Percentiles rank a stretch among this genome's conserved stretches.
These are phyloP conservation scores for Papiliotrema nemorosa DNA, from an alignment of 1,284 basidiomycete genomes.

Conservation along the genomic window DNA sequence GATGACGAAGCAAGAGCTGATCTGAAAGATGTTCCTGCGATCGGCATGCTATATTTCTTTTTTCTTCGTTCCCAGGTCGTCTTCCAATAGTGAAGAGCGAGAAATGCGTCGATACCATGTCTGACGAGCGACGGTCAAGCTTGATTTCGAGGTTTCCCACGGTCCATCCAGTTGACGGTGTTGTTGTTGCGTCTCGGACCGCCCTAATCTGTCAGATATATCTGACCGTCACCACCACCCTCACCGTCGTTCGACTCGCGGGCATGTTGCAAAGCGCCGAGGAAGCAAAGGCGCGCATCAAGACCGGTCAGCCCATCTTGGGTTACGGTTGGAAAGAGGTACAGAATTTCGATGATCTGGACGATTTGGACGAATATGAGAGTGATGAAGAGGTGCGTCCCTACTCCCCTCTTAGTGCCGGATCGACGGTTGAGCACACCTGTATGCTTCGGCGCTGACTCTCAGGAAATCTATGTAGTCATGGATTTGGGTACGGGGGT, in stretches of 20 bases:
- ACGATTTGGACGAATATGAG: constrained; percentile 34
- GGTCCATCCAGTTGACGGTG: no score
- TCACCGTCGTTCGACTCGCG: no score
- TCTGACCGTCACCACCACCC: no score
- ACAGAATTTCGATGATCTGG: constrained; percentile 36
- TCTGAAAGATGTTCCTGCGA: neutral
- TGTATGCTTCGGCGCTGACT: neutral
- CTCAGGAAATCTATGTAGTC: constrained; percentile 35
- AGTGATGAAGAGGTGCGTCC: constrained; percentile 37
- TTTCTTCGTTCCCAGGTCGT: no score
- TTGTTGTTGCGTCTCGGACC: no score
- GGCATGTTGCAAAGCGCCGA: constrained; percentile 3
- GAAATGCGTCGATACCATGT: no score
- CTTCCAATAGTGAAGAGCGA: no score
- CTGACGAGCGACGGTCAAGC: no score
- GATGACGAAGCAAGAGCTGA: neutral
- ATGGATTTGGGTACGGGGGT: constrained; percentile 39
- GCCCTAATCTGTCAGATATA: no score
- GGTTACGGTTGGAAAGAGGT: constrained; percentile 40
- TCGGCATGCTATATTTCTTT: no score
- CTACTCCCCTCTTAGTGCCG: neutral
- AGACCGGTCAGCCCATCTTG: constrained; percentile 21
- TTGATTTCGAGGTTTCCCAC: no score
- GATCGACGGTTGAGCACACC: neutral
- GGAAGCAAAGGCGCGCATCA: constrained; percentile 6